These are phyloP conservation scores for Luvunga scandens DNA, from an alignment of 345 rosid genomes.

Conservation along the genomic window DNA sequence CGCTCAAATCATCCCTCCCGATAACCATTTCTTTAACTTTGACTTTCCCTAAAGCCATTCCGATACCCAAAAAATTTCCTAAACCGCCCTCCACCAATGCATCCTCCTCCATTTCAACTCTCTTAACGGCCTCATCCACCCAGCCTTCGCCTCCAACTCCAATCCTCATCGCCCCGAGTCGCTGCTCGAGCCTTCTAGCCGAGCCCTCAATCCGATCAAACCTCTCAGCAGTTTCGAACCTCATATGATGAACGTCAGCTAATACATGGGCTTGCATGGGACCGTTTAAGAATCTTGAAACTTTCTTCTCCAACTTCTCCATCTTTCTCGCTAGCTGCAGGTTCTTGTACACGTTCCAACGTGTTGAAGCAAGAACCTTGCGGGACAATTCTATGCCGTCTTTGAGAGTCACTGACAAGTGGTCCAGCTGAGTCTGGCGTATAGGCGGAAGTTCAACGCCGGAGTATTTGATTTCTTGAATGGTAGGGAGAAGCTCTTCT, in stretches of 20 bases:
- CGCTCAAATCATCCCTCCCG: conserved; percentile 27
- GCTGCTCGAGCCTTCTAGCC: conserved; percentile 41
- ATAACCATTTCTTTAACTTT: conserved; percentile 76
- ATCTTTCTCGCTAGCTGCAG: conserved; percentile 48
- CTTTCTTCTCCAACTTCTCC: conserved; percentile 63
- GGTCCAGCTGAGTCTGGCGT: conserved; percentile 73
- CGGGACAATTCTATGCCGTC: conserved; percentile 49
- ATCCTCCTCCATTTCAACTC: conserved; percentile 40
- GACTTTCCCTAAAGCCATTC: conserved; percentile 64
- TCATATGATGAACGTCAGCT: conserved; percentile 67
- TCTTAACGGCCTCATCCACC: conserved; percentile 55
- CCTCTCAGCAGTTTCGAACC: conserved; percentile 40
- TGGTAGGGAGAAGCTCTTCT: conserved; percentile 38
- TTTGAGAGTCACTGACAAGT: conserved; percentile 34
- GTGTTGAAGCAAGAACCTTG: conserved; percentile 37
- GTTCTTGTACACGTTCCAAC: conserved; percentile 68
- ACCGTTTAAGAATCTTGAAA: conserved; percentile 36
- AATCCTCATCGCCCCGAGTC: conserved; percentile 58
- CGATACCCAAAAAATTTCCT: conserved; percentile 41
- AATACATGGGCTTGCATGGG: conserved; percentile 44
- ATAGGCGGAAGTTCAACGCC: conserved; percentile 69
- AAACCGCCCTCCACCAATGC: conserved; percentile 32
- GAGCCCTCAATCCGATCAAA: conserved; percentile 51
- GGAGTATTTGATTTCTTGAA: conserved; percentile 64
- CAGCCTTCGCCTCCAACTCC: conserved; percentile 50